phyloP scores from a whole-genome alignment of 208 protist species.

The Trypanosoma cruzi region DNA sequence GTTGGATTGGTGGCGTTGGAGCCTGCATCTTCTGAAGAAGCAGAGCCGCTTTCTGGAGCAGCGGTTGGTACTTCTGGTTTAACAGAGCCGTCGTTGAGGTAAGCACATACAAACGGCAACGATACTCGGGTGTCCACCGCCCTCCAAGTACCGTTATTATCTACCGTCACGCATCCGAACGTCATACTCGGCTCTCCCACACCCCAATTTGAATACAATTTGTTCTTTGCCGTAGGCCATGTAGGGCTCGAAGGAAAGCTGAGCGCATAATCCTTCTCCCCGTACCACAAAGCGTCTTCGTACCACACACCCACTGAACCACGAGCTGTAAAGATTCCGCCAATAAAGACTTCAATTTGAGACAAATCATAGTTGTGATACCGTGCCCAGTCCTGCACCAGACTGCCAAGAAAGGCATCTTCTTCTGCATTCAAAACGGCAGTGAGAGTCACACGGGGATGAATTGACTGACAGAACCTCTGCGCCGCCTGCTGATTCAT shows the following conservation, averaged over 20 bases:
- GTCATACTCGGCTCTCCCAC: conserved; percentile 33
- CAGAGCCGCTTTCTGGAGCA: background rate
- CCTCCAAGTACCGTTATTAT: conserved; percentile 35
- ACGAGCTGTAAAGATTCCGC: conserved; percentile 47
- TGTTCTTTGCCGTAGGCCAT: conserved; percentile 59
- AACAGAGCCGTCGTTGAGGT: conserved; percentile 65
- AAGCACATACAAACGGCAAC: conserved; percentile 67
- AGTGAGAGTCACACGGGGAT: conserved; percentile 55
- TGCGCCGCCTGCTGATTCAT: conserved; percentile 33
- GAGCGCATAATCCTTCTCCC: conserved; percentile 26
- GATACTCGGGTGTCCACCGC: conserved; percentile 44
- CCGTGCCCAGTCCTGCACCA: conserved; percentile 12
- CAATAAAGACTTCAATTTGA: conserved; percentile 36
- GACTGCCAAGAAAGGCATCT: conserved; percentile 38
- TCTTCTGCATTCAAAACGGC: conserved; percentile 45
- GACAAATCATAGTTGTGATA: background rate
- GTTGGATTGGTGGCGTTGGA: conserved; percentile 13
- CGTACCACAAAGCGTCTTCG: conserved; percentile 44
- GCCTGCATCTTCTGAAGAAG: background rate
- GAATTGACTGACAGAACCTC: conserved; percentile 33
- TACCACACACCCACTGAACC: conserved; percentile 59
- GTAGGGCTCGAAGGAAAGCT: conserved; percentile 47
- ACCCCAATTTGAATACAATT: conserved; percentile 53
- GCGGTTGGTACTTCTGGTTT: conserved; percentile 9
- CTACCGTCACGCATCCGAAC: conserved; percentile 39